A percentile compares a stretch with the other conserved stretches of the same genome.
phyloP scores from a whole-genome alignment of 257 asterid species.

The Thymus quinquecostatus region DNA sequence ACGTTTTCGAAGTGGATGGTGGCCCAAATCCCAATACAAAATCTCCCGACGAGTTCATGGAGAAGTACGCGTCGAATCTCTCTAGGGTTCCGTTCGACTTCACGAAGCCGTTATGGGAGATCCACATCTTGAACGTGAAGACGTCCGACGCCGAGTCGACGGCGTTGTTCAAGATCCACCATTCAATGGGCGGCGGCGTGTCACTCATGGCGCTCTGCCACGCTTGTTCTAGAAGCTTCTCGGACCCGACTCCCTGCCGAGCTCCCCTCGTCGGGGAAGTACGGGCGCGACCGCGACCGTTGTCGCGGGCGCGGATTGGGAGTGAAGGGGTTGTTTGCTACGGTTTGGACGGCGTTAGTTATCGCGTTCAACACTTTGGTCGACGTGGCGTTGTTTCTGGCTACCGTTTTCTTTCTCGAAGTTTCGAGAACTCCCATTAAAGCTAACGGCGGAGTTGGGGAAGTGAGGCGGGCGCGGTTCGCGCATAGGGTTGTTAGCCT shows the following conservation, averaged over 20 bases:
- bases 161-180: conserved; percentile 38
- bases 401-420: background rate
- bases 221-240: conserved; percentile 39
- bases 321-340: background rate
- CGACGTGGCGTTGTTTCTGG: background rate
- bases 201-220: conserved; percentile 40
- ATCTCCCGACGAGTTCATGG: conserved; percentile 37
- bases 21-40: conserved; percentile 30
- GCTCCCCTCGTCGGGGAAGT: conserved; percentile 26
- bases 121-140: conserved; percentile 45
- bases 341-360: background rate
- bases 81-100: conserved; percentile 34
- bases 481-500: background rate
- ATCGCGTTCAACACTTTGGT: background rate
- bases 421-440: conserved; percentile 14
- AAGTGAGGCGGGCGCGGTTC: background rate
- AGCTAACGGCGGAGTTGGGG: background rate
- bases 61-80: conserved; percentile 31
- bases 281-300: background rate
- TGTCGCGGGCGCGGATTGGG: background rate
- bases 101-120: conserved; percentile 52
- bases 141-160: conserved; percentile 43
- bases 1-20: conserved; percentile 31
- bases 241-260: conserved; percentile 44
- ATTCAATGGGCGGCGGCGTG: conserved; percentile 54